Evolutionary conservation across 352 stramenopile species (phyloP).

Genomic region (Lagenidium giganteum): DNA sequence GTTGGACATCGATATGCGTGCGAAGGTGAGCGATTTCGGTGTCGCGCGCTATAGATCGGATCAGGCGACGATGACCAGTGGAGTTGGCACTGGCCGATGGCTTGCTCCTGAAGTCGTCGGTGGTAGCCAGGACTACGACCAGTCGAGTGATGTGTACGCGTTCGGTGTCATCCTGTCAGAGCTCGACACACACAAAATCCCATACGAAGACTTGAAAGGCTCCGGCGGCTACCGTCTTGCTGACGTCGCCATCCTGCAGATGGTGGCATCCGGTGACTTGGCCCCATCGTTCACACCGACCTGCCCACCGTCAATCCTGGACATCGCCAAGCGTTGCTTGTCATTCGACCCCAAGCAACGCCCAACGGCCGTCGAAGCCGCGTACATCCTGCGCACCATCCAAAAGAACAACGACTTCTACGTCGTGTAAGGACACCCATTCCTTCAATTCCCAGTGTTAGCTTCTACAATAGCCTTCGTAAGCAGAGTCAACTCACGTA

Average conservation of each 20-base stretch:
- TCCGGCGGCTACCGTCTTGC: slow-evolving; percentile 19
- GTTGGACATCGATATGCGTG: slow-evolving; percentile 15
- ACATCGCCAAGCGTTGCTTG: slow-evolving; percentile 17
- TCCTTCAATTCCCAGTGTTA: too few relatives aligned
- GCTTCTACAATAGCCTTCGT: too few relatives aligned
- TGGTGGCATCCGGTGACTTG: slow-evolving; percentile 23
- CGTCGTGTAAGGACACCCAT: too few relatives aligned
- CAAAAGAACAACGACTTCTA: slow-evolving; percentile 15
- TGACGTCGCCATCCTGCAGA: slow-evolving; percentile 36
- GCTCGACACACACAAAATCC: slow-evolving; percentile 44
- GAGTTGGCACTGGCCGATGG: slow-evolving; percentile 22
- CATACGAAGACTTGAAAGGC: slow-evolving; percentile 30
- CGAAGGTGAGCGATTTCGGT: slow-evolving; percentile 20
- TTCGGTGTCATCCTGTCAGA: slow-evolving; percentile 51
- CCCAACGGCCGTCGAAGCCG: slow-evolving; percentile 14
- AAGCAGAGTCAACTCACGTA: too few relatives aligned
- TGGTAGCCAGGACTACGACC: slow-evolving; percentile 24
- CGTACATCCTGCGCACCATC: slow-evolving; percentile 18
- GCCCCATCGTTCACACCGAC: slow-evolving; percentile 11
- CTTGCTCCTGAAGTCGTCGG: slow-evolving; percentile 38
- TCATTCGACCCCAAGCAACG: slow-evolving; percentile 15
- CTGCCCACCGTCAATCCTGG: slow-evolving; percentile 8
- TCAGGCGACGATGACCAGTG: slow-evolving; percentile 11
- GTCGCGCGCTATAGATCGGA: slow-evolving; percentile 12
- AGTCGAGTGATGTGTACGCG: slow-evolving; percentile 34